Conservation (phyloP, 2,329 filamentous ascomycete genomes). For the Ophiocordyceps camponoti-rufipedis region DNA sequence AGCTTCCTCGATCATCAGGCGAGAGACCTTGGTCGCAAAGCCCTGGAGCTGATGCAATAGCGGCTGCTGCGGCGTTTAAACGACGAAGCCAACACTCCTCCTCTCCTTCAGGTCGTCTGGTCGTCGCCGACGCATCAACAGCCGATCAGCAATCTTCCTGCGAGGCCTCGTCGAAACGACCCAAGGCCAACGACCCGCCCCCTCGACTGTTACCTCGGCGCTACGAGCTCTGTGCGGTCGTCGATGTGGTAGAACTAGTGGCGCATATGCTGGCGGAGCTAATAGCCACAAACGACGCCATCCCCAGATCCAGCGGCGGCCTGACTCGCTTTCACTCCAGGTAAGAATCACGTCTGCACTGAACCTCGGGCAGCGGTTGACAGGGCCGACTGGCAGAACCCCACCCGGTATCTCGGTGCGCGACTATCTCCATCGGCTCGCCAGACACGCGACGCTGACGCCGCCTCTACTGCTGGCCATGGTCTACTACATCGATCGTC, state of each 20-base stretch:
- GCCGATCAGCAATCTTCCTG: conserved; percentile 7
- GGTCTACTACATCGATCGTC: conserved; percentile 95
- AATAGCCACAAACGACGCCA: conserved; percentile 84
- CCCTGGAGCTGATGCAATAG: background rate
- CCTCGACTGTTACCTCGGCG: conserved; percentile 46
- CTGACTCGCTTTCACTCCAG: conserved; percentile 91
- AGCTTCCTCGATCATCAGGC: background rate
- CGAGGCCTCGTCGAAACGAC: conserved; percentile 30
- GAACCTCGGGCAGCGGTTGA: background rate
- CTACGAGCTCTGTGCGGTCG: conserved; percentile 68
- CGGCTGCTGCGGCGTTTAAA: background rate
- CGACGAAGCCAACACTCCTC: background rate
- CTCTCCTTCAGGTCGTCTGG: background rate
- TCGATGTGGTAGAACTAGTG: conserved; percentile 80
- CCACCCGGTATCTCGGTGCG: conserved; percentile 83
- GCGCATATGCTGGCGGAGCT: conserved; percentile 91
- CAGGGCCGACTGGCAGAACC: conserved; percentile 13
- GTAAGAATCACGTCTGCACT: conserved; percentile 22
- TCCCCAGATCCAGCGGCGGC: conserved; percentile 53
- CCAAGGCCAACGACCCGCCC: conserved; percentile 28
- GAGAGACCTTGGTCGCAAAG: background rate
- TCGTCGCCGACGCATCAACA: background rate
- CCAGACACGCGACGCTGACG: conserved; percentile 82
- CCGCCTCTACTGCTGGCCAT: conserved; percentile 92
- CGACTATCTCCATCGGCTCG: conserved; percentile 84